Evolutionary conservation across 2,329 filamentous ascomycete genomes (phyloP), one percentile per base, ranked within the genome.

Genomic region (Ascocoryne sarcoides): DNA sequence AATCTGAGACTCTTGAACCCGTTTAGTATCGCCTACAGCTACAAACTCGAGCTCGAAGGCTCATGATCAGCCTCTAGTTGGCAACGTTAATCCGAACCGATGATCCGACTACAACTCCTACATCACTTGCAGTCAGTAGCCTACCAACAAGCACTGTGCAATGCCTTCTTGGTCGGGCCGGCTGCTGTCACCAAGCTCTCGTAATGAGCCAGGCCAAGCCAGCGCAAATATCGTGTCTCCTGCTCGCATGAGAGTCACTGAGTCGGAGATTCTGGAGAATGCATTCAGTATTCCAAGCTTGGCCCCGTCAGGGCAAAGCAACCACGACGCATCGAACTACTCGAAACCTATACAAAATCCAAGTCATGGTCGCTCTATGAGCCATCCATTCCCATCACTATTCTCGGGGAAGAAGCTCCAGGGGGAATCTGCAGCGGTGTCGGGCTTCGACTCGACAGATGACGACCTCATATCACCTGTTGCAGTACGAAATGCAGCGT

Each of bases 351-450:
- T 20, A 32, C 39, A 32, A 41, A 46, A 38, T 16, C 4, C 44
- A 2, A 49, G 48, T 21, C 57, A 58, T 48, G 54, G 53, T 15
- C 53, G 59, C 15, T 89, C 85, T 40, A 75, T 83, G 66, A 92
- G 85, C 68, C 81, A 90, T 55, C 84, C 85, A 9, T 83, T 90
- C 49, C 81, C 84, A 5, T 79, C 77, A 14, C 63, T 88, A 21
- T 85, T 89, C 56, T 70, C 73, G 21, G 64, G 65, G 47, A 79
- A 76, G 56, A 71, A 70, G 53, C 61, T 66, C 21, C 58, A 62
- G 54, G 60, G 59, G 40, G 48, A 66, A 44, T 47, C 58, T 39
- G 52, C 56, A 23, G 48, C 57, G 36, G 53, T 56, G 37, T 52
- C 55, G 18, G 63, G 64, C n/a, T 63, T 65, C 34, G 68, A 69